A percentile compares a stretch with the other conserved stretches of the same genome.
phyloP scores from a whole-genome alignment of 1,284 basidiomycete species.

The Cutaneotrichosporon mucoides region DNA sequence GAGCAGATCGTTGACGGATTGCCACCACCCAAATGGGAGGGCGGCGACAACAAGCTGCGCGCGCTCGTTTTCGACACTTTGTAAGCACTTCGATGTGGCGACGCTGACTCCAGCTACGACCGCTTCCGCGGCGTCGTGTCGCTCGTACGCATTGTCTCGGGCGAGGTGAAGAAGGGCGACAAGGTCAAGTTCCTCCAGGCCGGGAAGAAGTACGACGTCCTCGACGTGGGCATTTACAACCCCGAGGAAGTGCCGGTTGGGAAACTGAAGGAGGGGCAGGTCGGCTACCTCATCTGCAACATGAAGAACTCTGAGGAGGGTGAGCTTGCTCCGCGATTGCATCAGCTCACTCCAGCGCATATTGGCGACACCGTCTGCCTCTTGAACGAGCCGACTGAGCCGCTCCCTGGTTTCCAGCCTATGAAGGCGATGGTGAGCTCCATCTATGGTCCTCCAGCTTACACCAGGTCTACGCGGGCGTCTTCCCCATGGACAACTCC shows the following conservation, averaged over 20 bases:
- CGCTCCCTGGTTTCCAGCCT: conserved; percentile 88
- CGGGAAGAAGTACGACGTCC: conserved; percentile 85
- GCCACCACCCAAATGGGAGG: conserved; percentile 61
- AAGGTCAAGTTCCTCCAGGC: conserved; percentile 82
- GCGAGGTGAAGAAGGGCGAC: conserved; percentile 67
- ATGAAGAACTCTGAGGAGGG: conserved; percentile 99
- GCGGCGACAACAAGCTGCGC: conserved; percentile 59
- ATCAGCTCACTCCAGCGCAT: conserved; percentile 20
- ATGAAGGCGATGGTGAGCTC: conserved; percentile 77
- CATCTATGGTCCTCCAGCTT: background rate
- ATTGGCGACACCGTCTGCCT: conserved; percentile 84
- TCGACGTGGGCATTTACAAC: conserved; percentile 87
- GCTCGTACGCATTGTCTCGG: conserved; percentile 68
- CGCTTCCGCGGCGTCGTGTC: conserved; percentile 95
- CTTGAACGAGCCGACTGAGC: conserved; percentile 68
- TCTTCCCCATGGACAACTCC: conserved; percentile 86
- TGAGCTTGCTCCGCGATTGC: conserved; percentile 37
- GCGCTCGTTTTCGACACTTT: conserved; percentile 91
- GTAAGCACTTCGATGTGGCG: conserved; percentile 52
- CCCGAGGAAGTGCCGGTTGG: conserved; percentile 76
- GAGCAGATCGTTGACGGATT: conserved; percentile 75
- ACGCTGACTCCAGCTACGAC: conserved; percentile 68
- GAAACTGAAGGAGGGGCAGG: conserved; percentile 77
- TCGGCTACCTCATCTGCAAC: conserved; percentile 76
- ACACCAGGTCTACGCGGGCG: conserved; percentile 68